A percentile compares a stretch with the other conserved stretches of the same genome.
Evolutionary conservation across 768 basidiomycete genomes (phyloP).

Genomic region (Amylocystis lapponica): DNA sequence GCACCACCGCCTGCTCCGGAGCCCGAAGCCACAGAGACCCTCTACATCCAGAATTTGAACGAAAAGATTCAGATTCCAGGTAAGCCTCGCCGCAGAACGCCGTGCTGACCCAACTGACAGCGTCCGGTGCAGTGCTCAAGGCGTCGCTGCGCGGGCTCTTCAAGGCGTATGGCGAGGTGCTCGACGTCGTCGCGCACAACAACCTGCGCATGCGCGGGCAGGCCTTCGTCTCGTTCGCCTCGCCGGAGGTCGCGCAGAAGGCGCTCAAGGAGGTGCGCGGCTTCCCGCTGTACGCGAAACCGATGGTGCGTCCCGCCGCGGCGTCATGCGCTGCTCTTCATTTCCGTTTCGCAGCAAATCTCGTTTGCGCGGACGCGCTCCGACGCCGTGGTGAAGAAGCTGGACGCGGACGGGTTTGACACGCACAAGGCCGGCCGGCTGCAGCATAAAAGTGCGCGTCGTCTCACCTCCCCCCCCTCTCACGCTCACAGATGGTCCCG

Average conservation of each 20-base stretch:
- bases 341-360: conserved; percentile 74
- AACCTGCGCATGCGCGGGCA: conserved; percentile 98
- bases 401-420: conserved; percentile 64
- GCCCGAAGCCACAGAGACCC: conserved; percentile 68
- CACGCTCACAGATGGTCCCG: background rate
- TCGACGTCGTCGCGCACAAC: conserved; percentile 92
- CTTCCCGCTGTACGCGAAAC: conserved; percentile 94
- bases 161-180: conserved; percentile 87
- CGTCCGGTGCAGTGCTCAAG: conserved; percentile 64
- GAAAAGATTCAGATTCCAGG: conserved; percentile 87
- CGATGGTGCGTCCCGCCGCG: conserved; percentile 61
- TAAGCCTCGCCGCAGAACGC: conserved; percentile 21
- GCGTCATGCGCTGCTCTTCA: conserved; percentile 1
- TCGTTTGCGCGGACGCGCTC: conserved; percentile 86
- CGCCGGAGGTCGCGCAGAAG: conserved; percentile 75
- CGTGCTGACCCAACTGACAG: conserved; percentile 7
- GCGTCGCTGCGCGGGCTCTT: conserved; percentile 83
- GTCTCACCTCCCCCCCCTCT: conserved; percentile 1
- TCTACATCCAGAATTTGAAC: conserved; percentile 95
- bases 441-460: conserved; percentile 76
- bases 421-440: conserved; percentile 67
- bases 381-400: conserved; percentile 80
- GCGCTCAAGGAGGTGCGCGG: conserved; percentile 90
- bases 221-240: conserved; percentile 91
- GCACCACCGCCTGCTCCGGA: conserved; percentile 24